These are phyloP conservation scores for Xylaria palmicola DNA, from an alignment of 495 filamentous ascomycete genomes.

Conservation along the genomic window DNA sequence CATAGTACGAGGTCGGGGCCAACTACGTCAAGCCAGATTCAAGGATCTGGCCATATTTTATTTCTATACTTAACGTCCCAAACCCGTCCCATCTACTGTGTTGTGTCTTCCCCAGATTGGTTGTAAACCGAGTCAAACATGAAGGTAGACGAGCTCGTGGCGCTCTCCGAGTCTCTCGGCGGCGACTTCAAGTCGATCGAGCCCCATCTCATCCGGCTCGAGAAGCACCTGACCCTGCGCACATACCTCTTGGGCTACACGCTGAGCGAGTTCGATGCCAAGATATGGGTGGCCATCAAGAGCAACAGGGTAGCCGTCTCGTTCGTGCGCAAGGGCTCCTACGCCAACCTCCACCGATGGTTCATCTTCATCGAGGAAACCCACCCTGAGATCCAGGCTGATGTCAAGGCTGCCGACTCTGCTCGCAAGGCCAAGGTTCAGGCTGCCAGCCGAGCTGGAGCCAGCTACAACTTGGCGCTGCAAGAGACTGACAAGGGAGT, in stretches of 20 bases:
- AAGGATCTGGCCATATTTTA: neutral
- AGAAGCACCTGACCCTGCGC: constrained; percentile 82
- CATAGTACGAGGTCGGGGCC: neutral
- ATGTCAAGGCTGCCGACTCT: constrained; percentile 58
- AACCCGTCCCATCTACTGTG: neutral
- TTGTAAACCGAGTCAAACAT: constrained; percentile 27
- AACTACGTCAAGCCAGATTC: neutral
- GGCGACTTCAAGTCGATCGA: constrained; percentile 81
- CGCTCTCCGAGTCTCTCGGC: constrained; percentile 50
- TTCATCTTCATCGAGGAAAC: constrained; percentile 81
- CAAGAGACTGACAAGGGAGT: constrained; percentile 88
- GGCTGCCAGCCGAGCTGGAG: constrained; percentile 77
- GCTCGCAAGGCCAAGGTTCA: constrained; percentile 67
- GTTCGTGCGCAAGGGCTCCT: constrained; percentile 72
- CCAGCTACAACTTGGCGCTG: constrained; percentile 86
- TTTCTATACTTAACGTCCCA: neutral
- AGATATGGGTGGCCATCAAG: constrained; percentile 80
- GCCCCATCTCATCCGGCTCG: constrained; percentile 69
- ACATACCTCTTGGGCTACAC: constrained; percentile 83
- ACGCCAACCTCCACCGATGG: constrained; percentile 83
- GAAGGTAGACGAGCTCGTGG: constrained; percentile 51
- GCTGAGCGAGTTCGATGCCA: constrained; percentile 74
- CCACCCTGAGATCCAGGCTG: constrained; percentile 64
- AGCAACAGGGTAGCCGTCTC: constrained; percentile 82
- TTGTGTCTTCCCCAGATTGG: neutral